A percentile compares a stretch with the other conserved stretches of the same genome.
phyloP scores from a whole-genome alignment of 345 rosid species.

The Rhizophora apiculata region DNA sequence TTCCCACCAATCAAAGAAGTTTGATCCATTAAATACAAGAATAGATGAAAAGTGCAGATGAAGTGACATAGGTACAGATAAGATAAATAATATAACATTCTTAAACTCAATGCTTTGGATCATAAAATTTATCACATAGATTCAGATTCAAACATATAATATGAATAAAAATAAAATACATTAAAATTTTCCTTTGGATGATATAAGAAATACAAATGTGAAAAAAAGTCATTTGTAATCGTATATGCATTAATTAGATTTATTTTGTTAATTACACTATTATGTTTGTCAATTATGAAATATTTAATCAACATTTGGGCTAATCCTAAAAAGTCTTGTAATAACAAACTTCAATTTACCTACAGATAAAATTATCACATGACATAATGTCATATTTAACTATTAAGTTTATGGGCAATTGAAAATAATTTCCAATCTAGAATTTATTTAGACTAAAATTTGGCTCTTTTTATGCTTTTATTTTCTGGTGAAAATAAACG shows the following conservation, averaged over 20 bases:
- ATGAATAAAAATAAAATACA: background rate
- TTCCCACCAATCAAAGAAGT: no score
- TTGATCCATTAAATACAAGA: background rate
- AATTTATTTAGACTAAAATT: background rate
- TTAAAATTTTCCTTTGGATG: background rate
- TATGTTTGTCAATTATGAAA: background rate
- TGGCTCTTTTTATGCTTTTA: no score
- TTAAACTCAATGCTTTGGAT: background rate
- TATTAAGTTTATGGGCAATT: background rate
- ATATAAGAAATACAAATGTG: background rate
- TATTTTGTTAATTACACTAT: background rate
- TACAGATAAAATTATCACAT: background rate
- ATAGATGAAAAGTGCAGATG: slow-evolving; percentile 13
- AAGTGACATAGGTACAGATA: slow-evolving; percentile 2
- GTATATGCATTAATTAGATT: background rate
- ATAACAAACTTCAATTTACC: background rate
- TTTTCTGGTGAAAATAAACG: no score
- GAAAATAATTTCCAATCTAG: background rate
- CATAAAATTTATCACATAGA: background rate
- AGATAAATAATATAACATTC: background rate
- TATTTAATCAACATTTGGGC: background rate
- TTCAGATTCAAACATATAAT: background rate
- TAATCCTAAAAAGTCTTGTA: background rate
- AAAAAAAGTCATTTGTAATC: background rate
- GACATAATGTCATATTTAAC: background rate